These are phyloP conservation scores for Mortierella antarctica DNA, from an alignment of 192 early-diverging fungal species.

Conservation along the genomic window DNA sequence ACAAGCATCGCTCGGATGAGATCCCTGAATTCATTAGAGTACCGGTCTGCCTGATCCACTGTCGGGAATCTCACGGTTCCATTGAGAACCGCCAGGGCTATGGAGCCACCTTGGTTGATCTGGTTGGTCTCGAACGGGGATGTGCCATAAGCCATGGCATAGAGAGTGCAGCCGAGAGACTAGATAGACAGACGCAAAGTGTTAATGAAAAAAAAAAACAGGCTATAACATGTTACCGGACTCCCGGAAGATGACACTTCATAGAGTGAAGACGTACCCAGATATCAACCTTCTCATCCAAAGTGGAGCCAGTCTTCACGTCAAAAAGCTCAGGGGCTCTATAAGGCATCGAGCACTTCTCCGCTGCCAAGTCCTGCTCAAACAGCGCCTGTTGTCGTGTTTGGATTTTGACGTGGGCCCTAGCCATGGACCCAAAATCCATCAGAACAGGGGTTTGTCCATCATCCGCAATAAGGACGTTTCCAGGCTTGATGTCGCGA, in stretches of 20 bases:
- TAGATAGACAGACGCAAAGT: constrained; percentile 3
- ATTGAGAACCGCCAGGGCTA: constrained; percentile 78
- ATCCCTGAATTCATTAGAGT: constrained; percentile 64
- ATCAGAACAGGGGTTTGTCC: constrained; percentile 74
- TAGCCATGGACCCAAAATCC: constrained; percentile 80
- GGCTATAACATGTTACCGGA: too few relatives aligned
- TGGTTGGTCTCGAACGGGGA: constrained; percentile 78
- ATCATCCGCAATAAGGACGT: constrained; percentile 76
- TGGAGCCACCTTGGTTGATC: constrained; percentile 75
- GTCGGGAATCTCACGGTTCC: constrained; percentile 67
- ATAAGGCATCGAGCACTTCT: constrained; percentile 79
- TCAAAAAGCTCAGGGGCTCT: constrained; percentile 86
- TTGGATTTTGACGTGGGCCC: constrained; percentile 65
- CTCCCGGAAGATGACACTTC: neutral
- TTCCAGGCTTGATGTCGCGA: constrained; percentile 82
- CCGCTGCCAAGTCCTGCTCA: constrained; percentile 79
- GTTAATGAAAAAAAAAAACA: neutral
- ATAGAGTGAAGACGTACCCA: constrained; percentile 60
- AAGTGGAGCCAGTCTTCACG: constrained; percentile 66
- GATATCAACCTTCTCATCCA: constrained; percentile 82
- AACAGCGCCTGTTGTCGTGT: constrained; percentile 68
- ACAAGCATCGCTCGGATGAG: constrained; percentile 71
- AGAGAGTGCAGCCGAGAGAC: constrained; percentile 77
- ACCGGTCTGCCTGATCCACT: constrained; percentile 48
- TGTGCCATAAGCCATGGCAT: constrained; percentile 74